phyloP scores from a whole-genome alignment of 495 filamentous ascomycete species.

The Xylaria palmicola region DNA sequence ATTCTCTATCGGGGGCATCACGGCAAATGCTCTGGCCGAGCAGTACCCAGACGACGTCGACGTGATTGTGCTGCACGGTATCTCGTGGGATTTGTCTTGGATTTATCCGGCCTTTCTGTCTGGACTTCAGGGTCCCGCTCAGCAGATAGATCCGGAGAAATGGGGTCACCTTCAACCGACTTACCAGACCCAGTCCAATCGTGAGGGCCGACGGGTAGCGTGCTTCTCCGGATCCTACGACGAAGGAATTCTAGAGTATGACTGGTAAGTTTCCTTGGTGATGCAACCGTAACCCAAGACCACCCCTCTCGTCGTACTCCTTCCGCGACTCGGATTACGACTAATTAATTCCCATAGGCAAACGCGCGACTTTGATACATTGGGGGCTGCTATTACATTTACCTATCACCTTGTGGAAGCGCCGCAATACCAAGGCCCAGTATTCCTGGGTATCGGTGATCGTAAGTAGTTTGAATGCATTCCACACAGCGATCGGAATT shows the following conservation, averaged over 20 bases:
- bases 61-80: slow-evolving; percentile 18
- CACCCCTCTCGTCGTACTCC: no score
- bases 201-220: slow-evolving; percentile 19
- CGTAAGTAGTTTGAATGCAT: neutral
- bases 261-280: slow-evolving; percentile 9
- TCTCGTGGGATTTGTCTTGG: slow-evolving; percentile 18
- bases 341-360: slow-evolving; percentile 3
- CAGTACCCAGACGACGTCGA: slow-evolving; percentile 23
- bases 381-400: slow-evolving; percentile 23
- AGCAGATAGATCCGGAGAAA: slow-evolving; percentile 20
- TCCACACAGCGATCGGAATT: no score
- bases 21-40: slow-evolving; percentile 17
- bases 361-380: slow-evolving; percentile 18
- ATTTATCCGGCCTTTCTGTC: slow-evolving; percentile 22
- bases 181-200: slow-evolving; percentile 19
- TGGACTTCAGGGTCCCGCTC: slow-evolving; percentile 22
- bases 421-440: slow-evolving; percentile 18
- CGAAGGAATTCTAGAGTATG: slow-evolving; percentile 16
- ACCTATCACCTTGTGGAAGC: slow-evolving; percentile 18
- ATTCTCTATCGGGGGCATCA: slow-evolving; percentile 22
- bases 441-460: slow-evolving; percentile 24
- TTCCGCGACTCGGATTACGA: no score
- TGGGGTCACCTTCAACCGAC: slow-evolving; percentile 14
- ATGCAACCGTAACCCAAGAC: neutral
- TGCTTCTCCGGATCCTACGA: slow-evolving; percentile 21